Evolutionary conservation across 2,329 filamentous ascomycete genomes (phyloP).

Genomic region (Stagonosporopsis vannaccii): DNA sequence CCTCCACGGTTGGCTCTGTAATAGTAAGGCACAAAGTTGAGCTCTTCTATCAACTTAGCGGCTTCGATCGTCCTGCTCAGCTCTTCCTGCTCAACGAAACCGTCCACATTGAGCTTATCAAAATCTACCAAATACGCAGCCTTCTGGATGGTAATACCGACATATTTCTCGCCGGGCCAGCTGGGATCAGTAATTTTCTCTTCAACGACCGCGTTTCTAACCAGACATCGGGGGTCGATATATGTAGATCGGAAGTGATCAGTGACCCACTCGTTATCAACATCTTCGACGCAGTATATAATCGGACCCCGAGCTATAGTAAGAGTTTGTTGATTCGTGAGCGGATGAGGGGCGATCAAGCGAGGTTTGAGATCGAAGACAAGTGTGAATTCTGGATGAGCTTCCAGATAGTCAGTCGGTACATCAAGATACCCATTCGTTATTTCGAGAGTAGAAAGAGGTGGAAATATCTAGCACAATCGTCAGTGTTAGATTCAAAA

Average conservation of each 20-base stretch:
- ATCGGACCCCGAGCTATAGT: conserved; percentile 63
- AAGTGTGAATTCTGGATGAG: not conserved
- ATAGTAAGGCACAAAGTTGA: conserved; percentile 5
- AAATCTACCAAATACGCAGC: not conserved
- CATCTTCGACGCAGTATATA: conserved; percentile 68
- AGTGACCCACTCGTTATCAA: conserved; percentile 63
- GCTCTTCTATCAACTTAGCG: not conserved
- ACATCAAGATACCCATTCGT: conserved; percentile 1
- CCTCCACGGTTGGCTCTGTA: conserved; percentile 4
- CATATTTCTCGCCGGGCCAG: not conserved
- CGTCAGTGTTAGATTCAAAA: not conserved
- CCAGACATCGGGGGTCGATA: not conserved
- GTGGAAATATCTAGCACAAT: not conserved
- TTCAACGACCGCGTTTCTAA: not conserved
- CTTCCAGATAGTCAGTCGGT: not conserved
- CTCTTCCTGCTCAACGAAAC: not conserved
- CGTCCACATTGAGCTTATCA: not conserved
- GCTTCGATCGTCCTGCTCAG: not conserved
- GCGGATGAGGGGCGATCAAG: conserved; percentile 4
- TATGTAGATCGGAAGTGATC: conserved; percentile 54
- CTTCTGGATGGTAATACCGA: not conserved
- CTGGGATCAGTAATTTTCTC: not conserved
- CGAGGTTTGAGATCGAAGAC: conserved; percentile 3
- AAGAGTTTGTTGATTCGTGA: conserved; percentile 2
- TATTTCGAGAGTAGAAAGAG: not conserved